Conservation (phyloP, 495 filamentous ascomycete species). For the Annulohypoxylon maeteangense region DNA sequence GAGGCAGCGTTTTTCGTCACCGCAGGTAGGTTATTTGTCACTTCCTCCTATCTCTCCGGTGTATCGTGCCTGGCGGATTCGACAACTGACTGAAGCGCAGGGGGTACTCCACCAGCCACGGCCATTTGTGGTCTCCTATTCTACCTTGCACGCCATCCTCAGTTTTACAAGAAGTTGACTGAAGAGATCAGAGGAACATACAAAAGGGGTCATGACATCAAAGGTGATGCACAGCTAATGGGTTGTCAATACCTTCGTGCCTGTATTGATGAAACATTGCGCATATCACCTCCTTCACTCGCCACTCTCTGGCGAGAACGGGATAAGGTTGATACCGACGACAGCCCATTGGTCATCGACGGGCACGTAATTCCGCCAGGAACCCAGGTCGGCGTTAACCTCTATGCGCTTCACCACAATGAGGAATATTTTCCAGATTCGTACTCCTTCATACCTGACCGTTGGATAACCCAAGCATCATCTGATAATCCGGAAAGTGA, state of each 20-base stretch:
- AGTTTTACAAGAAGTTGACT: conserved; percentile 52
- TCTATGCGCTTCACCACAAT: conserved; percentile 68
- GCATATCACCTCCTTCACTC: conserved; percentile 64
- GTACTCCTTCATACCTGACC: conserved; percentile 61
- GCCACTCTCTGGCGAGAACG: conserved; percentile 58
- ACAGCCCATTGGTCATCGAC: conserved; percentile 8
- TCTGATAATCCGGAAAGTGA: no score
- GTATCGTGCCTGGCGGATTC: no score
- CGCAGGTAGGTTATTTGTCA: no score
- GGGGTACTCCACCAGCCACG: conserved; percentile 55
- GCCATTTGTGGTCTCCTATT: conserved; percentile 62
- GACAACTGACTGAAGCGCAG: conserved; percentile 36
- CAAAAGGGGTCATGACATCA: conserved; percentile 49
- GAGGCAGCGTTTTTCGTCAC: no score
- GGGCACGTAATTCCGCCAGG: conserved; percentile 51
- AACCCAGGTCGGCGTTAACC: conserved; percentile 62
- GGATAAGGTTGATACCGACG: background rate
- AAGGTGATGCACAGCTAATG: conserved; percentile 52
- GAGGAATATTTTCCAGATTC: conserved; percentile 64
- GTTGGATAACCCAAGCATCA: no score
- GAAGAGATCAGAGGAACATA: conserved; percentile 56
- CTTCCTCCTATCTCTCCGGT: no score
- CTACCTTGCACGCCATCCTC: conserved; percentile 61
- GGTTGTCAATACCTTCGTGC: conserved; percentile 54
- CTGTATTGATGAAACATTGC: conserved; percentile 59